Evolutionary conservation across 2,329 filamentous ascomycete genomes (phyloP).

Genomic region (Aspergillus hiratsukae): DNA sequence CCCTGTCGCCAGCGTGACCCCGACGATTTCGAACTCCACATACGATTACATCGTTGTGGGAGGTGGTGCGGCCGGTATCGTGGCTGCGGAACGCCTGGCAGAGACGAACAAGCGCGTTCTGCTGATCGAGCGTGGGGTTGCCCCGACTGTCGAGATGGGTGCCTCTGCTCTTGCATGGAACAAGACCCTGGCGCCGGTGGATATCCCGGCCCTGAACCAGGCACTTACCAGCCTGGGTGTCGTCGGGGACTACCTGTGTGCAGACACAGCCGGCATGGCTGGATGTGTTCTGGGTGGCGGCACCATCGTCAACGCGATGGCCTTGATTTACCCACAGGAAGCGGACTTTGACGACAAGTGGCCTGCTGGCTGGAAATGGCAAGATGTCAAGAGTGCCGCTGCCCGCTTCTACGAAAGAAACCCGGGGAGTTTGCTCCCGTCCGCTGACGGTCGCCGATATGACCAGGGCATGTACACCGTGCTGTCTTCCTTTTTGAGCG

Average conservation of each 20-base stretch:
- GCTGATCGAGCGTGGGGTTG: conserved; percentile 16
- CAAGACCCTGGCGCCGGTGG: conserved; percentile 11
- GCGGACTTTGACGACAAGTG: conserved; percentile 68
- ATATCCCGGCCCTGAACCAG: conserved; percentile 15
- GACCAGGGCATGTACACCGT: conserved; percentile 61
- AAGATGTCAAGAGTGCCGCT: conserved; percentile 58
- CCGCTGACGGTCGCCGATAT: conserved; percentile 61
- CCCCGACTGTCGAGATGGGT: conserved; percentile 11
- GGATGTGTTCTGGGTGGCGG: conserved; percentile 18
- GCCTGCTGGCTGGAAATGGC: conserved; percentile 63
- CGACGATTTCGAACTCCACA: conserved; percentile 13
- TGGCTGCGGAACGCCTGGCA: conserved; percentile 15
- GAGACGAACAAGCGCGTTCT: conserved; percentile 17
- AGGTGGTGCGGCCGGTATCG: conserved; percentile 18
- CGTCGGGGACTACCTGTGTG: conserved; percentile 15
- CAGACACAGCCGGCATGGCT: conserved; percentile 16
- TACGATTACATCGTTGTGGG: conserved; percentile 22
- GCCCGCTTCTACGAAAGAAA: conserved; percentile 63
- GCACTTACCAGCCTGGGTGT: conserved; percentile 9
- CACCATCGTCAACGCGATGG: conserved; percentile 16
- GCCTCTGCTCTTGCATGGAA: conserved; percentile 17
- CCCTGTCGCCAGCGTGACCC: conserved; percentile 6
- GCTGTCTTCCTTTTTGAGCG: conserved; percentile 53
- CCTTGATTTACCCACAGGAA: conserved; percentile 43
- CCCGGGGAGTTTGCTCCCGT: conserved; percentile 62